A percentile compares a stretch with the other conserved stretches of the same genome.
phyloP scores from a whole-genome alignment of 164 flowering plant species.

The Kalanchoe fedtschenkoi region DNA sequence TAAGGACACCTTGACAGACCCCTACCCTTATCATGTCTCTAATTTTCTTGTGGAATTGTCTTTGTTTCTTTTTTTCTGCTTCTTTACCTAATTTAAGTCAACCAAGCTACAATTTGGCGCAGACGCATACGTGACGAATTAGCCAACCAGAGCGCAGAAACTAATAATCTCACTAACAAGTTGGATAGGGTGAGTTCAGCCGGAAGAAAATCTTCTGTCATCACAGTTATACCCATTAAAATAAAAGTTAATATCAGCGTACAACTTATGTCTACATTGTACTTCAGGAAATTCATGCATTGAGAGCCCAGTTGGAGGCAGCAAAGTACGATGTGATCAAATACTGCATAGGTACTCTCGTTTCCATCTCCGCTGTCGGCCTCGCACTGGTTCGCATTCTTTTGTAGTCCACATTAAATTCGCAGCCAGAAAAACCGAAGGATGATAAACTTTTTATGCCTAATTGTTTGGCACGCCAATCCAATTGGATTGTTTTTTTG shows the following conservation, averaged over 20 bases:
- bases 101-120: constrained; percentile 8
- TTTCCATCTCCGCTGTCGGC: constrained; percentile 55
- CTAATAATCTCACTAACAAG: constrained; percentile 43
- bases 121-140: constrained; percentile 58
- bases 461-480: too few species aligned
- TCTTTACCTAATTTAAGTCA: neutral
- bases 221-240: too few species aligned
- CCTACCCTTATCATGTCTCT: neutral
- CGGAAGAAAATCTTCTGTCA: neutral
- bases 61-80: neutral
- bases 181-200: constrained; percentile 40
- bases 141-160: constrained; percentile 51
- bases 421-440: too few species aligned
- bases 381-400: constrained; percentile 44
- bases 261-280: neutral
- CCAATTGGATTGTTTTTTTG: too few species aligned
- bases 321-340: constrained; percentile 66
- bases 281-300: constrained; percentile 50
- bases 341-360: constrained; percentile 61
- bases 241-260: neutral
- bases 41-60: neutral
- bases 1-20: constrained; percentile 11
- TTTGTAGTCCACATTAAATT: too few species aligned
- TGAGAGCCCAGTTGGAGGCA: constrained; percentile 52
- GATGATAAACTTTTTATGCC: too few species aligned